A percentile compares a stretch with the other conserved stretches of the same genome.
Evolutionary conservation across 1,284 basidiomycete genomes (phyloP).

Genomic region (Anthracocystis panici-leucophaei): DNA sequence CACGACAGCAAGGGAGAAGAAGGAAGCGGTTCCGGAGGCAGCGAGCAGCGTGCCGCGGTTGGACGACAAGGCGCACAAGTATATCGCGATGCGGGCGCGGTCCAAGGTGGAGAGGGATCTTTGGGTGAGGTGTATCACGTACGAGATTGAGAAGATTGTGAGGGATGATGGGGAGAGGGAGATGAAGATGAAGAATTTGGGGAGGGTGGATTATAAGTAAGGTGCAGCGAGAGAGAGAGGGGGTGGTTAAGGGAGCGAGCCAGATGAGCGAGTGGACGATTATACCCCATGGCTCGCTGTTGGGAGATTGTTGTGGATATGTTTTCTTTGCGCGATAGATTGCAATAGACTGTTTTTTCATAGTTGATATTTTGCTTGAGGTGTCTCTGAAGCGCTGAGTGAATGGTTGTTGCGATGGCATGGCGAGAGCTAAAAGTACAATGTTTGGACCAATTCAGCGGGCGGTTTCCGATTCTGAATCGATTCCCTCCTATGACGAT

Average conservation of each 20-base stretch:
- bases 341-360: background rate
- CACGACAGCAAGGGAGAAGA: constrained; percentile 1
- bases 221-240: background rate
- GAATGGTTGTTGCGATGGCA: background rate
- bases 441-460: background rate
- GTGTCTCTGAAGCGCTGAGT: background rate
- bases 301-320: background rate
- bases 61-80: constrained; percentile 75
- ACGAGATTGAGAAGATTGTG: constrained; percentile 81
- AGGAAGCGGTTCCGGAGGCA: constrained; percentile 1
- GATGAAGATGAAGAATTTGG: constrained; percentile 58
- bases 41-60: constrained; percentile 73
- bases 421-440: constrained; percentile 24
- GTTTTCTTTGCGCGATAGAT: background rate
- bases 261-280: no score
- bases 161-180: constrained; percentile 67
- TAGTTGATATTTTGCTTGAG: background rate
- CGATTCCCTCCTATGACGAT: no score
- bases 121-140: constrained; percentile 87
- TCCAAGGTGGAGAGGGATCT: constrained; percentile 84
- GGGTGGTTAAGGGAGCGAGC: no score
- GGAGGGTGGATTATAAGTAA: constrained; percentile 43
- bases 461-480: no score
- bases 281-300: constrained; percentile 3
- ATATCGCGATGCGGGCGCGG: constrained; percentile 79